Evolutionary conservation across 1,284 basidiomycete species (phyloP), one percentile per base, ranked within the genome.

Genomic region (Sporisorium iseilematis-ciliati): DNA sequence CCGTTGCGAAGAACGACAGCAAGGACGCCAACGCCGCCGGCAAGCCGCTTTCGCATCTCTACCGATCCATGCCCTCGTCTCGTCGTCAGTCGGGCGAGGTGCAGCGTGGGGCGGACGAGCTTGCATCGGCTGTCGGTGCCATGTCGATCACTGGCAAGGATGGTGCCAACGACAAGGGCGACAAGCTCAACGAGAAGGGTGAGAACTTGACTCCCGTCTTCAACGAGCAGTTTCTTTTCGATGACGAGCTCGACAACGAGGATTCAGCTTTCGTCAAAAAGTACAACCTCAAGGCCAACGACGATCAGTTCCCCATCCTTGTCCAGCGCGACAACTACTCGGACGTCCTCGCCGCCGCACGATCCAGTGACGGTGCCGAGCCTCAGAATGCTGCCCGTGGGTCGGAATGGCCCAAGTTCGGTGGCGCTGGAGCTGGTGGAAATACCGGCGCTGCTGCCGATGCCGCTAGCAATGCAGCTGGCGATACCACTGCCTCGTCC

Each of bases 381-480:
- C 25, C 54, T 16, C 49, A 58, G 50, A n/a, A 43, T 16, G 75
- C 85, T 16, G 90, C 91, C 81, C 93, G 93, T 84, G 88, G 91
- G 1, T 94, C 94, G 3, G 94, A 97, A 85, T 97, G 95, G 95
- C 93, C 94, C 46, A 93, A 92, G 83, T 97, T 94, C 86, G 88
- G 89, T 57, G 89, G 89, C 58, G 88, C 88, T 52, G 51, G 55
- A 53, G 41, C 57, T 38, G 35, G 35, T 49, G 51, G 57, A 87
- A 89, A n/a, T 25, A 26, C 23, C 33, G 21, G 10, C 21, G 21
- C 54, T 35, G 21, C 54, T 35, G 29, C 53, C 8, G 54, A 56
- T 35, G 42, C 29, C 4, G 18, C 52, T 7, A 42, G 16, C 31
- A 43, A 35, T n/a, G 54, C 29, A 23, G 31, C 57, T 26, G 67